These are phyloP conservation scores for Phytophthora capsici DNA, from an alignment of 352 stramenopile genomes.

Conservation along the genomic window DNA sequence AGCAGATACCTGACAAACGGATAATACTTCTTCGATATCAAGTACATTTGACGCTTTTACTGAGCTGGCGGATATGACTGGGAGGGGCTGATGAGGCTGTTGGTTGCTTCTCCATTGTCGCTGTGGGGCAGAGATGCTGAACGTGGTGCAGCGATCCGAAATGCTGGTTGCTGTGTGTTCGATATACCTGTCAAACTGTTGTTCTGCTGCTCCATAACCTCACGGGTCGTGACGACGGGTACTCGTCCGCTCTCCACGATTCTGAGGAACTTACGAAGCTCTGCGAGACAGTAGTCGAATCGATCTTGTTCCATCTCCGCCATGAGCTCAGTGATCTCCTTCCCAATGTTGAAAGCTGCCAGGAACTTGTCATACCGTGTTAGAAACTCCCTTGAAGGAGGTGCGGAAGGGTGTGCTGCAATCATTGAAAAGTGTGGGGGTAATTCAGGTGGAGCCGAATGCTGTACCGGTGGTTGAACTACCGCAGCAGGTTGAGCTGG, in stretches of 20 bases:
- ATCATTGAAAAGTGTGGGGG: conserved; percentile 12
- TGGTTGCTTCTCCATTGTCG: conserved; percentile 2
- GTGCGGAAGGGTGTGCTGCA: neutral
- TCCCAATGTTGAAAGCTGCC: conserved; percentile 33
- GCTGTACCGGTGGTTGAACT: neutral
- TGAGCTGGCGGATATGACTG: conserved; percentile 6
- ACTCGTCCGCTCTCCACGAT: conserved; percentile 21
- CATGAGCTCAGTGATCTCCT: conserved; percentile 34
- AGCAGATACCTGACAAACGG: neutral
- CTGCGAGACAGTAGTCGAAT: conserved; percentile 19
- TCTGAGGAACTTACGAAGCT: conserved; percentile 32
- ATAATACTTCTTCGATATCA: neutral
- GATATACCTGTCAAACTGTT: conserved; percentile 10
- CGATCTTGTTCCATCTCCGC: conserved; percentile 29
- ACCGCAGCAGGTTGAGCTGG: neutral
- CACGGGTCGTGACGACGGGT: conserved; percentile 27
- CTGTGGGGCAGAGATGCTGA: neutral
- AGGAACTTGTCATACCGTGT: conserved; percentile 39
- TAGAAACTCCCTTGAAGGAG: neutral
- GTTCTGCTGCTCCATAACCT: conserved; percentile 30
- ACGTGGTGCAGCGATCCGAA: neutral
- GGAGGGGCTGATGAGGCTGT: conserved; percentile 24
- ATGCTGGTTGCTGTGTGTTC: conserved; percentile 15
- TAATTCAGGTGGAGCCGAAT: neutral
- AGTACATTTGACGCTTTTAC: neutral